Evolutionary conservation across 2,329 filamentous ascomycete species (phyloP), one percentile per base, ranked within the genome.

Genomic region (Cytospora leucostoma): DNA sequence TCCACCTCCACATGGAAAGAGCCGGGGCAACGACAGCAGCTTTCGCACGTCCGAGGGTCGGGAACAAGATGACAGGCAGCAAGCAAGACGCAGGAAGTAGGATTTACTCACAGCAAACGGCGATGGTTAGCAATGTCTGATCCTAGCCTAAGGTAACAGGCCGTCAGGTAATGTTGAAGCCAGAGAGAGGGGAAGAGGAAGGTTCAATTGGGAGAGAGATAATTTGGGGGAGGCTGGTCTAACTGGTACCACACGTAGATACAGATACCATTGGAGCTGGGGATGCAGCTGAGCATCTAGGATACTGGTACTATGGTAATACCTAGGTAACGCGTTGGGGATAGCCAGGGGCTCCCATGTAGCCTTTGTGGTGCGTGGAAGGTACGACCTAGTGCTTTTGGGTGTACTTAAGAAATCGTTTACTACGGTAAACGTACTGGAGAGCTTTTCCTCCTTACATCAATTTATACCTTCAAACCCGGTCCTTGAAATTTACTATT

Each of bases 221-320:
- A 63, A 64, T 61, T 61, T 19, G 27, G 56, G 64, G 64, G 64
- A 64, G 64, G 64, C 63, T 65, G 64, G 64, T 56, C 61, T 37
- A 44, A 17, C 40, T 44, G n/a, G 44, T 60, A 63, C 61, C 56
- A 59, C 32, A 40, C 51, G 38, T 40, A n/a, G n/a, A n/a, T n/a
- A 56, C 37, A 49, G 38, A 17, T 33, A 55, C 51, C 44, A 57
- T 61, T 61, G 64, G 63, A 47, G 60, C 38, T 63, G 52, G 50
- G 50, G 55, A 56, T 54, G 51, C 63, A 58, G 56, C 33, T 40
- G 56, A 38, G 47, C 49, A 58, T 50, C 59, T 63, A 35, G 51
- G 27, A 47, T 47, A 49, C 37, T 52, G 38, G 53, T n/a, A 51
- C n/a, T n/a, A n/a, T n/a, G n/a, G n/a, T n/a, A n/a, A n/a, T n/a